Evolutionary conservation across 179 eudicot genomes (phyloP), one percentile per base, ranked within the genome.

Genomic region (Drosera spatulata): DNA sequence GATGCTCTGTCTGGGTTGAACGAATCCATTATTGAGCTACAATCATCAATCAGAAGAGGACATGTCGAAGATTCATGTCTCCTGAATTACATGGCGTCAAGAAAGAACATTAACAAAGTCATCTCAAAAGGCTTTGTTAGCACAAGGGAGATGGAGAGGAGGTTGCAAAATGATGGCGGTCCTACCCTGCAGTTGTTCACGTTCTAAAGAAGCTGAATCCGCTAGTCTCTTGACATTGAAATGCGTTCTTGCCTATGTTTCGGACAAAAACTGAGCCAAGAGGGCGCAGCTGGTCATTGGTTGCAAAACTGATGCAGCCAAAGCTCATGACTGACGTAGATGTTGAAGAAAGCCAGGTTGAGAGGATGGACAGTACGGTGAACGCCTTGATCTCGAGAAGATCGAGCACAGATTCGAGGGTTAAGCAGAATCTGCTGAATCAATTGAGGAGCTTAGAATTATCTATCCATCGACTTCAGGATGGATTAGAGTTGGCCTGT

Each of bases 11-110:
- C 67, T 12, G 62, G 47, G 5, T 60, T 73, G 69, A 65, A 64
- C 13, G 67, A 64, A 9, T 57, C 67, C 50, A 41, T 73, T 14
- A 51, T 65, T 4, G 63, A 61, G 41, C 73, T 74, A n/a, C 53
- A 66, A 51, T 69, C 78, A 43, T 64, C 73, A 10, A 58, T 73
- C 10, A 65, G 70, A 46, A 71, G 64, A 69, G 58, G 50, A n/a
- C n/a, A n/a, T 41, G 67, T 55, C 10, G 70, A 46, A 71, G 64
- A 69, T n/a, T 60, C 42, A 2, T 38, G 47, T 12, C 8, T 49
- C 10, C 15, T 13, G 7, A 56, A 55, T 4, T 73, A 65, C 39
- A 40, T 56, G 11, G 33, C 15, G 45, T 69, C 73, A 2, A 61
- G 73, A 38, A 69, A 69, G 47, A 65, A 69, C 66, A 61, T 69